phyloP scores from a whole-genome alignment of 306 rosid species.

The Aeschynomene evenia region DNA sequence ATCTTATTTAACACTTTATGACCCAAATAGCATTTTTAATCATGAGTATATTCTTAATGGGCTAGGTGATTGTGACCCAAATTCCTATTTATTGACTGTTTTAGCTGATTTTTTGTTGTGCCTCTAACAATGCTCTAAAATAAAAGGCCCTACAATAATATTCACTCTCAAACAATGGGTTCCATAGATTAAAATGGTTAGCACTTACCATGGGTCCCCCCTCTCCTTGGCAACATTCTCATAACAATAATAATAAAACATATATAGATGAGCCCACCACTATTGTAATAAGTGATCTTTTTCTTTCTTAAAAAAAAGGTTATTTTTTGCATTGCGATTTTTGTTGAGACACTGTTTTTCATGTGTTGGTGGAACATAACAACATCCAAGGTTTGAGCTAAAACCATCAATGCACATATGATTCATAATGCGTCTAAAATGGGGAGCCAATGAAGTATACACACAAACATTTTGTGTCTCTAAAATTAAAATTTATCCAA shows the following conservation, averaged over 20 bases:
- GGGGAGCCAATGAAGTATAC: background rate
- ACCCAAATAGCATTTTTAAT: no score
- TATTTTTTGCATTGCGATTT: background rate
- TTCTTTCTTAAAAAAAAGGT: background rate
- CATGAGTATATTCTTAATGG: no score
- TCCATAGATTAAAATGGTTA: slow-evolving; percentile 1
- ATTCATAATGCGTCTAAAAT: background rate
- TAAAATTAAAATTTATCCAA: no score
- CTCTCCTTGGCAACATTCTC: slow-evolving; percentile 1
- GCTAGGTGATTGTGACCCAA: no score
- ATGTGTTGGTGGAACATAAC: background rate
- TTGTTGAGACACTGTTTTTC: background rate
- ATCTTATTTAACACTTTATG: no score
- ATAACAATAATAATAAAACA: background rate
- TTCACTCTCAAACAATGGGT: no score
- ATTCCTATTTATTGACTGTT: no score
- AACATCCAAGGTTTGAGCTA: background rate
- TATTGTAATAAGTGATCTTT: background rate
- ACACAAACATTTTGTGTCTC: no score
- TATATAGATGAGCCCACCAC: background rate
- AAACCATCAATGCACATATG: background rate
- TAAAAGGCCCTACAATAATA: no score
- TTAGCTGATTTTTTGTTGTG: no score
- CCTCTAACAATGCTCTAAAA: no score
- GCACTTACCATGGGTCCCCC: background rate